phyloP scores from a whole-genome alignment of 2,329 filamentous ascomycete species.

The Aspergillus quadricinctus region DNA sequence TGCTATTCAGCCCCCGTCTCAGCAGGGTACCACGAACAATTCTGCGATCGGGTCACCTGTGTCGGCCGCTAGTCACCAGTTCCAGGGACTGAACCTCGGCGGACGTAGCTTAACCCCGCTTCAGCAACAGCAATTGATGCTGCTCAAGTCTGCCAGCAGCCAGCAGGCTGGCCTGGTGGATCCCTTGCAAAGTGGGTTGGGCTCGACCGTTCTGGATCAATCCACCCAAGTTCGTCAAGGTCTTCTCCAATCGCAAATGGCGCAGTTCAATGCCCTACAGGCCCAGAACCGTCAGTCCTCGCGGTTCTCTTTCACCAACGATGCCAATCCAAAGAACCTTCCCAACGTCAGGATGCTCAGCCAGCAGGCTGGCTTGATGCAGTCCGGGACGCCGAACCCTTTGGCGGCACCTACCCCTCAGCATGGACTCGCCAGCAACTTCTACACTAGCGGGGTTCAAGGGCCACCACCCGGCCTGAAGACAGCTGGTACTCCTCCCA shows the following conservation, averaged over 20 bases:
- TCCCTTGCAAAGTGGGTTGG: constrained; percentile 29
- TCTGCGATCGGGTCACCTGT: constrained; percentile 40
- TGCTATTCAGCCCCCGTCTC: constrained; percentile 72
- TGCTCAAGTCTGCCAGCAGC: constrained; percentile 56
- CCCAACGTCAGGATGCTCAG: constrained; percentile 56
- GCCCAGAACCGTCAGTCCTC: constrained; percentile 80
- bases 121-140: constrained; percentile 68
- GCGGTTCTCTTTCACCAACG: constrained; percentile 81
- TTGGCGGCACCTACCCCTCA: constrained; percentile 36
- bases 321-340: constrained; percentile 50
- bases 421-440: constrained; percentile 56
- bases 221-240: constrained; percentile 41
- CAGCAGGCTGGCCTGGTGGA: constrained; percentile 56
- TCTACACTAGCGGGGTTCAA: constrained; percentile 80
- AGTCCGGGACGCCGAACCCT: constrained; percentile 35
- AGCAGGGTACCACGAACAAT: constrained; percentile 52
- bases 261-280: constrained; percentile 52
- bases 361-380: constrained; percentile 46
- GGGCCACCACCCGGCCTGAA: constrained; percentile 93
- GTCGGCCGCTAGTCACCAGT: constrained; percentile 39
- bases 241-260: constrained; percentile 44
- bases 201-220: constrained; percentile 36
- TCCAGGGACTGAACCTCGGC: constrained; percentile 57
- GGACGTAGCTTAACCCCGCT: constrained; percentile 74
- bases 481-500: constrained; percentile 88